These are phyloP conservation scores for Pleurostoma richardsiae DNA, from an alignment of 2,329 filamentous ascomycete genomes.

Conservation along the genomic window DNA sequence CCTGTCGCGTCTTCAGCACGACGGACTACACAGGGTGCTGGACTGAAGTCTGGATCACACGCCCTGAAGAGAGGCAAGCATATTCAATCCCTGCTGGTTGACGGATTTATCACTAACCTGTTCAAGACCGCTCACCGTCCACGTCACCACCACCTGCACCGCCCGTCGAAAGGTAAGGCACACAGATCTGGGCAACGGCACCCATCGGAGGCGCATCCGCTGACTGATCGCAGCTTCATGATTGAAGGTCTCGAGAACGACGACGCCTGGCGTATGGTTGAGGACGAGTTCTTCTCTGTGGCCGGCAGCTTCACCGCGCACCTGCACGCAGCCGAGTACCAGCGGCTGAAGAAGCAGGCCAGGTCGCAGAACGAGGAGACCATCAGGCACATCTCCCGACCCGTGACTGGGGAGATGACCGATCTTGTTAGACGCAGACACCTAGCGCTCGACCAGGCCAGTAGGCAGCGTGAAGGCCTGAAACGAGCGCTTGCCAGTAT, in stretches of 20 bases:
- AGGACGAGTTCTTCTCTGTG: slow-evolving; percentile 68
- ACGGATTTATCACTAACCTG: too few species aligned
- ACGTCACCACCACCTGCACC: slow-evolving; percentile 23
- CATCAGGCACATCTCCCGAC: slow-evolving; percentile 46
- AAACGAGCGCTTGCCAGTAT: slow-evolving; percentile 10
- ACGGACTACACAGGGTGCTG: too few species aligned
- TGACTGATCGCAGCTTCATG: slow-evolving; percentile 50
- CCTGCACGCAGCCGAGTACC: slow-evolving; percentile 73
- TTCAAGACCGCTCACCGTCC: slow-evolving; percentile 19
- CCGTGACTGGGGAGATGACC: slow-evolving; percentile 37
- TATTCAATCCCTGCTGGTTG: too few species aligned
- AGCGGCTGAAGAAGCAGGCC: slow-evolving; percentile 56
- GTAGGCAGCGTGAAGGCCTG: slow-evolving; percentile 27
- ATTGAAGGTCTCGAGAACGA: slow-evolving; percentile 58
- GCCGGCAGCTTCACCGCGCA: slow-evolving; percentile 69
- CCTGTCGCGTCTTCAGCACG: too few species aligned
- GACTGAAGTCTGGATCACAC: too few species aligned
- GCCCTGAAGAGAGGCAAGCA: too few species aligned
- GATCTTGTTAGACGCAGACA: slow-evolving; percentile 26
- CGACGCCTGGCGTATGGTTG: slow-evolving; percentile 75
- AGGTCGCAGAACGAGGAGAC: slow-evolving; percentile 47
- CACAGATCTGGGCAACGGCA: background rate
- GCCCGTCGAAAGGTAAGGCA: slow-evolving; percentile 16
- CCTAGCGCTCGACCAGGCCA: slow-evolving; percentile 25
- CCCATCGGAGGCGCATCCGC: background rate